Percentiles rank a stretch among this genome's conserved stretches.
These are phyloP conservation scores for Mitragyna speciosa DNA, from an alignment of 257 asterid species.

Conservation along the genomic window DNA sequence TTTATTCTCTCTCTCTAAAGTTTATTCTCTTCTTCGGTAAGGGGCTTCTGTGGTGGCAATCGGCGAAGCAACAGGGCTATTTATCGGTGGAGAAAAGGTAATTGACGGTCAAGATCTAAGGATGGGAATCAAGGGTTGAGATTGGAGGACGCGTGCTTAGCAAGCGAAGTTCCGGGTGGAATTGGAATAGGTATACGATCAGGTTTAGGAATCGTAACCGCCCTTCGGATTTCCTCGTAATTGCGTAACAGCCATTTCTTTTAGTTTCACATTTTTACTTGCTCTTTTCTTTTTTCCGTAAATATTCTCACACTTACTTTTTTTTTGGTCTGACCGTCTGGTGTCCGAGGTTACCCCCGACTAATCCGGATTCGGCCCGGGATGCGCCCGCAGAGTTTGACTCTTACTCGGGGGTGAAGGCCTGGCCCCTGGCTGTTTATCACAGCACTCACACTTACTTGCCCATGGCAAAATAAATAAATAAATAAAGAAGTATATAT, in stretches of 20 bases:
- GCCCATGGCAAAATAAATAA: too few relatives aligned
- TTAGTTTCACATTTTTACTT: background rate
- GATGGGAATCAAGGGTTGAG: conserved; percentile 25
- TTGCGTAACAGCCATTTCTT: background rate
- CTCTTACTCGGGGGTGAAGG: too few relatives aligned
- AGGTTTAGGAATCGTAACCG: conserved; percentile 4
- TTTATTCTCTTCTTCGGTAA: background rate
- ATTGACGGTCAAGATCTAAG: conserved; percentile 21
- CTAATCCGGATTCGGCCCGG: too few relatives aligned
- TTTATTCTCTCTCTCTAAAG: background rate
- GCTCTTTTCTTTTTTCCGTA: too few relatives aligned
- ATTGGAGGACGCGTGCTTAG: conserved; percentile 27
- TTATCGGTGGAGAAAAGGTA: background rate
- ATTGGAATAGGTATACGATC: background rate
- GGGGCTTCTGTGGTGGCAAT: background rate
- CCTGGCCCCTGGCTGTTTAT: too few relatives aligned
- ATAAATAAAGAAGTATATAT: too few relatives aligned
- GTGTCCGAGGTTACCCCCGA: too few relatives aligned
- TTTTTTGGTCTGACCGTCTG: too few relatives aligned
- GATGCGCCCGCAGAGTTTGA: too few relatives aligned
- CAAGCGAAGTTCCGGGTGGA: conserved; percentile 10
- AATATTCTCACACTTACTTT: too few relatives aligned
- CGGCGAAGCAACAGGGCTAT: background rate
- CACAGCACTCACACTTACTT: too few relatives aligned
- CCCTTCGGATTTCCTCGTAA: background rate